phyloP scores from a whole-genome alignment of 2,329 filamentous ascomycete species.

The Endoconidiophora laricicola region DNA sequence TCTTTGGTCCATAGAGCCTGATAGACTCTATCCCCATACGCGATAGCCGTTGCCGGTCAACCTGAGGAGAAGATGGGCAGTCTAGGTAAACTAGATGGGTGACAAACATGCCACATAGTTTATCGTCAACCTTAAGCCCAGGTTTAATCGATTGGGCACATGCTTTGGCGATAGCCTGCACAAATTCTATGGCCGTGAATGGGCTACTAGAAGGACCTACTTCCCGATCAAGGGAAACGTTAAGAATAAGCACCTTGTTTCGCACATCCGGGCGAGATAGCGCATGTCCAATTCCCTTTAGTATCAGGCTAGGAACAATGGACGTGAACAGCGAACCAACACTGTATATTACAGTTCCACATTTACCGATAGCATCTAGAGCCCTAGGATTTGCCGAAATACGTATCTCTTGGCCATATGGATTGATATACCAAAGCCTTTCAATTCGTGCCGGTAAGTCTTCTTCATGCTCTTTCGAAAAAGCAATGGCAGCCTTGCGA shows the following conservation, averaged over 20 bases:
- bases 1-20: conserved; percentile 54
- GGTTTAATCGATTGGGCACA: conserved; percentile 49
- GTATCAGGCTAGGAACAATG: conserved; percentile 65
- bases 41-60: conserved; percentile 48
- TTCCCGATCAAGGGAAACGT: conserved; percentile 71
- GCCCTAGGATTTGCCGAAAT: conserved; percentile 72
- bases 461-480: conserved; percentile 60
- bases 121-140: conserved; percentile 22
- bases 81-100: conserved; percentile 74
- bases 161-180: conserved; percentile 61
- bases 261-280: conserved; percentile 27
- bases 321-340: conserved; percentile 91
- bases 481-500: conserved; percentile 63
- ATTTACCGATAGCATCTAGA: conserved; percentile 44
- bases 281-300: conserved; percentile 54
- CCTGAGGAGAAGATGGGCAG: conserved; percentile 48
- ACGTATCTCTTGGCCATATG: conserved; percentile 90
- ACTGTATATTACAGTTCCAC: conserved; percentile 66
- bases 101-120: conserved; percentile 49
- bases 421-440: conserved; percentile 93
- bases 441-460: conserved; percentile 64
- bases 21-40: conserved; percentile 61
- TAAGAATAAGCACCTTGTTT: conserved; percentile 70
- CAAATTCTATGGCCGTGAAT: conserved; percentile 65
- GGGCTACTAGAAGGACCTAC: conserved; percentile 52